Conservation (phyloP, 768 basidiomycete genomes). For the Amanita pallidorosea region DNA sequence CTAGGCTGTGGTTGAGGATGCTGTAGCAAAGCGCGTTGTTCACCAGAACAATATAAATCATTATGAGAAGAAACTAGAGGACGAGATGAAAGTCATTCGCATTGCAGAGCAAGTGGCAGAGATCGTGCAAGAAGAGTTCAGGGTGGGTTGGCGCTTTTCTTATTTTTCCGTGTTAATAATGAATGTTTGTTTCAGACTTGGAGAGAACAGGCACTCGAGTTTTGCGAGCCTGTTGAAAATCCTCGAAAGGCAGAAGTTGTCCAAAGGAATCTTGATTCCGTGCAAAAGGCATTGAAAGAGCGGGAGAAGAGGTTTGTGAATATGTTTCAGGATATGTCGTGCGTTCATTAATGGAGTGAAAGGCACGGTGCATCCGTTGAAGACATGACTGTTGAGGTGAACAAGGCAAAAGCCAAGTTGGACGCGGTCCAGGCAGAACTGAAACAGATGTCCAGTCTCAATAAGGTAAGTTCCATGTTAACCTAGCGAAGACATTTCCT, state of each 20-base stretch:
- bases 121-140: constrained; percentile 51
- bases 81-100: constrained; percentile 35
- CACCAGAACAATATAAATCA: constrained; percentile 37
- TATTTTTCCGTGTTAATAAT: background rate
- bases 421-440: constrained; percentile 54
- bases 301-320: constrained; percentile 47
- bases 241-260: constrained; percentile 49
- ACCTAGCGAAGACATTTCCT: background rate
- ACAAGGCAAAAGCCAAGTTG: constrained; percentile 47
- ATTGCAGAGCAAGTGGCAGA: constrained; percentile 34
- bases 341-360: constrained; percentile 5
- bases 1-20: constrained; percentile 40
- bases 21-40: constrained; percentile 35
- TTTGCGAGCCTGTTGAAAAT: constrained; percentile 45
- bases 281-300: constrained; percentile 53
- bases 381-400: constrained; percentile 63
- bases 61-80: constrained; percentile 41
- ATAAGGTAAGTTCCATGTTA: constrained; percentile 39
- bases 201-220: constrained; percentile 52
- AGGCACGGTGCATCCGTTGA: constrained; percentile 75
- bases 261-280: constrained; percentile 49
- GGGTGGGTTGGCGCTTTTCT: constrained; percentile 24
- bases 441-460: constrained; percentile 50
- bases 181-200: constrained; percentile 33
- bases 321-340: background rate